These are phyloP conservation scores for Wickerhamiella dianesei DNA, from an alignment of 805 yeast genomes.

Conservation along the genomic window DNA sequence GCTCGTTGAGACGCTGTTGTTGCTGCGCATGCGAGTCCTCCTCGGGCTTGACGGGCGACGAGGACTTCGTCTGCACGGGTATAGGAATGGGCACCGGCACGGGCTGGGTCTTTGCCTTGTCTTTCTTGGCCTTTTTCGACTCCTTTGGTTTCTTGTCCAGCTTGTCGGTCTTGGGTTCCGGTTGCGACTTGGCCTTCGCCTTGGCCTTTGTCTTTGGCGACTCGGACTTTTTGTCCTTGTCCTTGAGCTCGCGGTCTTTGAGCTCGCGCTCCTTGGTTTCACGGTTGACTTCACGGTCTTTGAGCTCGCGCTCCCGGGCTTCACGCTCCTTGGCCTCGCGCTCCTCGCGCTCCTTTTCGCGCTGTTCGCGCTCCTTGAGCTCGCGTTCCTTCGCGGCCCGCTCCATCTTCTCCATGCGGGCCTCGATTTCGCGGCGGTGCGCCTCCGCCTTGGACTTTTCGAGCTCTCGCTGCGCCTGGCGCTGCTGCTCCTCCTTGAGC, in stretches of 20 bases:
- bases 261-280: constrained; percentile 9
- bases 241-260: constrained; percentile 9
- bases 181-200: constrained; percentile 15
- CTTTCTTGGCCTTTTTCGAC: constrained; percentile 1
- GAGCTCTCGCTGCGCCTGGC: constrained; percentile 18
- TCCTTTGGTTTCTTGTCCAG: constrained; percentile 1
- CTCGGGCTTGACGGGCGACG: neutral
- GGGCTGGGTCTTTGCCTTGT: neutral
- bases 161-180: constrained; percentile 5
- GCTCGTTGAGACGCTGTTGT: neutral
- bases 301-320: constrained; percentile 7
- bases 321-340: constrained; percentile 8
- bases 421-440: constrained; percentile 22
- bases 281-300: constrained; percentile 11
- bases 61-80: neutral
- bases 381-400: constrained; percentile 15
- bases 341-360: constrained; percentile 8
- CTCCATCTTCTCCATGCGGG: constrained; percentile 21
- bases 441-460: constrained; percentile 21
- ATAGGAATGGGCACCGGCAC: too few relatives aligned
- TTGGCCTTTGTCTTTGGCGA: constrained; percentile 22
- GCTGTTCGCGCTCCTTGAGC: constrained; percentile 10
- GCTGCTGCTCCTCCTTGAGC: constrained; percentile 15
- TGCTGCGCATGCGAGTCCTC: neutral
- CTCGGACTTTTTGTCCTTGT: constrained; percentile 11